Base-by-base conservation (phyloP, 768 basidiomycete species). In the Pleurotus pulmonarius region DNA sequence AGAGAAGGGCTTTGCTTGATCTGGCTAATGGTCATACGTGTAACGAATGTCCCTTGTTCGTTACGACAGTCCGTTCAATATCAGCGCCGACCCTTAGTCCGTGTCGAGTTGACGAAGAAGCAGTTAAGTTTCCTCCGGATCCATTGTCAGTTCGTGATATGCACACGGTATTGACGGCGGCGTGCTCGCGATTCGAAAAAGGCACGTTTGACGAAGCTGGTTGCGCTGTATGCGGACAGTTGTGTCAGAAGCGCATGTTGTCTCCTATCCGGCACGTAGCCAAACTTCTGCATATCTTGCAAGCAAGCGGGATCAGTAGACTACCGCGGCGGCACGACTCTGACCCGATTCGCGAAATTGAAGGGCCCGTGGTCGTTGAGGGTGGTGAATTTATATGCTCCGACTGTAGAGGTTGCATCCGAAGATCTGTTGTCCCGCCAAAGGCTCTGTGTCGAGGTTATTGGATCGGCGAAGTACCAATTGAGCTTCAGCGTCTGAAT, bases 201-300 rank as follows among this genome's bases (percentile, higher is more conserved):
- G 25, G 6, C 3, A 6, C 25, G 3, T 26, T 26, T 26, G 45
- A 56, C 29, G 59, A 62, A 46, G 54, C 52, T 5, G 61, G 63
- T 3, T 62, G 61, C 56, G 61, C 63, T 0, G 61, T 62, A 0
- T 64, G 61, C 43, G 61, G 61, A 5, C 54, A 57, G 41, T 20
- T 59, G 2, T n/a, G 39, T 1, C 61, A 52, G 13, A 26, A n/a
- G 11, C 18, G 7, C 2, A 22, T 59, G 13, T 46, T 64, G 15
- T 59, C 29, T 16, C 22, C 8, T 11, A 47, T 64, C 5, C 59
- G 54, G 24, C 15, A 16, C 25, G 44, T 64, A 0, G 56, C 52
- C 44, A 39, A 24, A 13, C 11, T 54, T 4, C 24, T 59, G 11
- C 11, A 26, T 37, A 16, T 59, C 5, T 46, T 64, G n/a, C n/a